Base-by-base conservation (phyloP, 805 yeast species). In the Metschnikowia henanensis region DNA sequence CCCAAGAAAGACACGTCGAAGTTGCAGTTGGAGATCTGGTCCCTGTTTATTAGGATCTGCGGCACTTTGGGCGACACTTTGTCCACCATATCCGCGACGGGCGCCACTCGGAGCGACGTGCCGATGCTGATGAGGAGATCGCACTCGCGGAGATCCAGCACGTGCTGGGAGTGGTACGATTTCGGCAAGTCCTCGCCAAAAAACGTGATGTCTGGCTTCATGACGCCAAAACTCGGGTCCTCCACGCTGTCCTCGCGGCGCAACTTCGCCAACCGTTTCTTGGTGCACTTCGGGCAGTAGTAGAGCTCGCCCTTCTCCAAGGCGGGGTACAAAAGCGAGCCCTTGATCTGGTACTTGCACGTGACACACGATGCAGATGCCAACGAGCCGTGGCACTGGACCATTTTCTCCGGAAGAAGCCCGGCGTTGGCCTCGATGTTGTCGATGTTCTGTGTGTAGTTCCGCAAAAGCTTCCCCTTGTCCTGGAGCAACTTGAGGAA, bases 341-440 rank as follows among this genome's bases (percentile, higher is more conserved):
- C 97, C 1, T 79, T 77, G 6, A 82, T 79, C 57, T 75, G 68
- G 59, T 77, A 77, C 38, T 78, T 75, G 61, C 97, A 90, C 3
- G 91, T 81, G 28, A 82, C 73, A 59, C 97, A 90, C 3, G 90
- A 80, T 7, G 96, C 97, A 0, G 79, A 77, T 0, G 95, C 96
- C 64, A 90, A 90, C 2, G 95, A 87, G 1, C 97, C 97, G 64
- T 90, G 97, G 59, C 97, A 90, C 64, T 89, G 96, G 19, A 90
- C 85, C 50, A 86, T 61, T 53, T 80, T 82, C 6, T 83, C 87
- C 1, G 73, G 64, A 6, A 69, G 61, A 6, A 90, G 74, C 4
- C 96, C 96, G 0, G 87, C 95, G 51, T 80, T 77, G n/a, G 79
- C 77, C 65, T 89, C 96, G 50, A 90, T 62, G 58, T 90, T 88